A percentile compares a stretch with the other conserved stretches of the same genome.
phyloP scores from a whole-genome alignment of 495 filamentous ascomycete species.

The Penicillium pancosmium region DNA sequence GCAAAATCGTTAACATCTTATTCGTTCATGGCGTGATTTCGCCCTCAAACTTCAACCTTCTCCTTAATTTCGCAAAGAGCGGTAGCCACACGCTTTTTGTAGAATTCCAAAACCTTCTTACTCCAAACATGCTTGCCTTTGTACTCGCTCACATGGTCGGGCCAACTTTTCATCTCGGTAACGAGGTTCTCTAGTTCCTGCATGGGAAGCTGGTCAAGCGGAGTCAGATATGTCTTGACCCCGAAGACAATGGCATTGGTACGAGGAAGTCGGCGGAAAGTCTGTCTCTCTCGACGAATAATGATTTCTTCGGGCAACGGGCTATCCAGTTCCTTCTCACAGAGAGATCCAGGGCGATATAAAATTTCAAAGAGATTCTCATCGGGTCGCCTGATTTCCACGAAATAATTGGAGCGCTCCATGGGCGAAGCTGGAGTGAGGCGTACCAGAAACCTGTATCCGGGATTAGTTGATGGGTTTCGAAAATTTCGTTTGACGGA shows the following conservation, averaged over 20 bases:
- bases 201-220: constrained; percentile 49
- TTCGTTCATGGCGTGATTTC: constrained; percentile 3
- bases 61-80: constrained; percentile 19
- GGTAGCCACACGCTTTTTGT: constrained; percentile 28
- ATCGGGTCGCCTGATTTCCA: constrained; percentile 48
- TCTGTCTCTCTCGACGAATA: constrained; percentile 58
- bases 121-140: constrained; percentile 58
- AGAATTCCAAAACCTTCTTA: constrained; percentile 46
- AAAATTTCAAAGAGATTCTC: constrained; percentile 47
- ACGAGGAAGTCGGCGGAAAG: constrained; percentile 53
- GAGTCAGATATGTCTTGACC: constrained; percentile 55
- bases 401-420: constrained; percentile 58
- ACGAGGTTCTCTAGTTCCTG: constrained; percentile 47
- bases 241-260: constrained; percentile 55
- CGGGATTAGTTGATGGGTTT: background rate
- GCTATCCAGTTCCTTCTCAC: constrained; percentile 32
- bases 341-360: constrained; percentile 39
- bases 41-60: constrained; percentile 29
- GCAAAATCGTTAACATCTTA: background rate
- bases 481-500: background rate
- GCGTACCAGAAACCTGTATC: constrained; percentile 49
- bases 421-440: constrained; percentile 49
- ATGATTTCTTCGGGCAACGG: constrained; percentile 45
- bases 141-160: constrained; percentile 53
- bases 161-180: constrained; percentile 55